Conservation (phyloP, 495 filamentous ascomycete genomes). For the Durotheca rogersii region DNA sequence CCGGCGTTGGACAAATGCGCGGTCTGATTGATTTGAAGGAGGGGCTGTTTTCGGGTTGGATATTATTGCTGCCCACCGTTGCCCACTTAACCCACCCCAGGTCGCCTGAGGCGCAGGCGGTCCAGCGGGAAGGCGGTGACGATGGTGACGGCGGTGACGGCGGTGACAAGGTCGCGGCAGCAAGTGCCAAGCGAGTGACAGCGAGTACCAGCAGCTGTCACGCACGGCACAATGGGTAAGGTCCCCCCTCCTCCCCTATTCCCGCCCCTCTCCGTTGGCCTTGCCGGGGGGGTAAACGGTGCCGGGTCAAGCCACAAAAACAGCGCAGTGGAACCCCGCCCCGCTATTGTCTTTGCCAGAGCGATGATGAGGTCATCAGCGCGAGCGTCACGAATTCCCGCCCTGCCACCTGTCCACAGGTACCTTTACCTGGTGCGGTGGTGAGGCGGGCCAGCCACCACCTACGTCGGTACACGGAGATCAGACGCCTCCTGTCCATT, state of each 20-base stretch:
- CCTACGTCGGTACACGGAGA: too few relatives aligned
- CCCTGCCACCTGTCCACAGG: too few relatives aligned
- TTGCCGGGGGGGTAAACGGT: too few relatives aligned
- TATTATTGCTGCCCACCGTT: constrained; percentile 12
- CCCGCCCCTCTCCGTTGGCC: background rate
- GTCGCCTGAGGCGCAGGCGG: constrained; percentile 5
- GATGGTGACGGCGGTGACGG: background rate
- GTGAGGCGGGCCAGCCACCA: too few relatives aligned
- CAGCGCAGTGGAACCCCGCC: constrained; percentile 13
- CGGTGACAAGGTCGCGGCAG: background rate
- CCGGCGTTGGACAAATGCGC: constrained; percentile 18
- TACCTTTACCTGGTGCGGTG: background rate
- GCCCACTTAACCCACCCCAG: background rate
- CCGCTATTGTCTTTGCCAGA: constrained; percentile 16
- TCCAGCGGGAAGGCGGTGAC: background rate
- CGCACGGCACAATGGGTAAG: too few relatives aligned
- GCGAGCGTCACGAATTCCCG: background rate
- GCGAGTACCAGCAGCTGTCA: too few relatives aligned
- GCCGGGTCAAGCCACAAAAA: constrained; percentile 24
- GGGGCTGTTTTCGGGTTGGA: constrained; percentile 26
- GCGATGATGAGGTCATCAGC: constrained; percentile 5
- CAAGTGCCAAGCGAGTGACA: too few relatives aligned
- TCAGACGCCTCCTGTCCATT: background rate
- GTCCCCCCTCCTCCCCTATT: too few relatives aligned
- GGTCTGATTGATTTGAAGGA: constrained; percentile 29